A percentile compares a stretch with the other conserved stretches of the same genome.
Conservation (phyloP, 129 eudicot genomes). For the Pseudognaphalium luteoalbum region DNA sequence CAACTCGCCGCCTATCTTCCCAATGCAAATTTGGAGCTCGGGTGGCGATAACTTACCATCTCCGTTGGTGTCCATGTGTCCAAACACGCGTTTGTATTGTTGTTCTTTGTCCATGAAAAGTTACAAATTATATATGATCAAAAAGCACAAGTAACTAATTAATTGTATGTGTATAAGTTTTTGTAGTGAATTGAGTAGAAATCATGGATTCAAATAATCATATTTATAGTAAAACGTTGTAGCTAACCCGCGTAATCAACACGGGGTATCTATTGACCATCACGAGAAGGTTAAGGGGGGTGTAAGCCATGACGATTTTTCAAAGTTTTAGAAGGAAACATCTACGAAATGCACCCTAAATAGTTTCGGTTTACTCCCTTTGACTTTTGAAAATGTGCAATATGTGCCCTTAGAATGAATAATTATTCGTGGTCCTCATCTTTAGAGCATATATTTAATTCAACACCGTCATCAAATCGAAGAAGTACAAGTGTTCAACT, state of each 20-base stretch:
- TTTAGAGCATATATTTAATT: neutral
- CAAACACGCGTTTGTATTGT: constrained; percentile 57
- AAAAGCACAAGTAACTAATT: neutral
- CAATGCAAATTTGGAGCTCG: constrained; percentile 59
- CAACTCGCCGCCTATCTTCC: constrained; percentile 42
- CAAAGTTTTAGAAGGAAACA: constrained; percentile 14
- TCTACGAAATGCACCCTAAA: constrained; percentile 12
- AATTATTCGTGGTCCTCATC: constrained; percentile 11
- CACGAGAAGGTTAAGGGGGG: neutral
- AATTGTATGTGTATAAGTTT: constrained; percentile 6
- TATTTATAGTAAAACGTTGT: neutral
- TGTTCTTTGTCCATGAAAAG: constrained; percentile 33
- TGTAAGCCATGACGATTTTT: constrained; percentile 21
- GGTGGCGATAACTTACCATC: constrained; percentile 60
- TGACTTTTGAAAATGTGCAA: constrained; percentile 1
- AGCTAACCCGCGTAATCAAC: constrained; percentile 17
- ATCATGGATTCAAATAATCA: neutral
- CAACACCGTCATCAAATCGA: constrained; percentile 16
- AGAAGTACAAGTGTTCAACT: constrained; percentile 6
- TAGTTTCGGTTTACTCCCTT: neutral
- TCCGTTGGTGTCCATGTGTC: constrained; percentile 48
- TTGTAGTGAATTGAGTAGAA: neutral
- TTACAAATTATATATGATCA: neutral
- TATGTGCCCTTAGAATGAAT: neutral
- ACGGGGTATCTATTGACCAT: constrained; percentile 28